phyloP scores from a whole-genome alignment of 495 filamentous ascomycete species.

The Geoglossum glabrum region DNA sequence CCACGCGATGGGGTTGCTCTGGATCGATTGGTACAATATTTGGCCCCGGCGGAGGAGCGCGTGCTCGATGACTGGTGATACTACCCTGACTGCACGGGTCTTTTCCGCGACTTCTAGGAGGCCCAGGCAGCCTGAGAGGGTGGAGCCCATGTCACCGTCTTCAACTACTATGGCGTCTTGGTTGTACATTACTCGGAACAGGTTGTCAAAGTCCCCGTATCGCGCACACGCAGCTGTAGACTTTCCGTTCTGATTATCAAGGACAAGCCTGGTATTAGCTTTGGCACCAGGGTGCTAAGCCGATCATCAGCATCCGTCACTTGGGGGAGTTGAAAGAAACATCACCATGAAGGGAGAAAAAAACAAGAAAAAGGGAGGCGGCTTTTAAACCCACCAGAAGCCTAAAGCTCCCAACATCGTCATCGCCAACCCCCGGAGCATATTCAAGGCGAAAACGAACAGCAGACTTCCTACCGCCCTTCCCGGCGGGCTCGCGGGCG shows the following conservation, averaged over 20 bases:
- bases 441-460: conserved; percentile 13
- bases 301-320: neutral
- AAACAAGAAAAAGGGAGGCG: no score
- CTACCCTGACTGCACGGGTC: conserved; percentile 17
- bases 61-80: conserved; percentile 21
- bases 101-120: conserved; percentile 25
- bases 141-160: conserved; percentile 8
- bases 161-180: conserved; percentile 14
- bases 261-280: neutral
- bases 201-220: conserved; percentile 17
- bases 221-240: conserved; percentile 3
- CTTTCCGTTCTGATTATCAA: conserved; percentile 12
- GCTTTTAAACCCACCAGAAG: neutral
- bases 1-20: conserved; percentile 21
- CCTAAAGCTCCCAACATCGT: neutral
- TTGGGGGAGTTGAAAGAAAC: neutral
- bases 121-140: conserved; percentile 14
- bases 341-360: no score
- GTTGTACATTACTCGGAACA: conserved; percentile 26
- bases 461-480: conserved; percentile 2
- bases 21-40: conserved; percentile 21
- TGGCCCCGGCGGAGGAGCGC: conserved; percentile 23
- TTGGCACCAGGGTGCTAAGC: neutral
- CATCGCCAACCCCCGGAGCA: neutral
- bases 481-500: conserved; percentile 4